Conservation (phyloP, 2,329 filamentous ascomycete species). For the Raffaelea arxii region DNA sequence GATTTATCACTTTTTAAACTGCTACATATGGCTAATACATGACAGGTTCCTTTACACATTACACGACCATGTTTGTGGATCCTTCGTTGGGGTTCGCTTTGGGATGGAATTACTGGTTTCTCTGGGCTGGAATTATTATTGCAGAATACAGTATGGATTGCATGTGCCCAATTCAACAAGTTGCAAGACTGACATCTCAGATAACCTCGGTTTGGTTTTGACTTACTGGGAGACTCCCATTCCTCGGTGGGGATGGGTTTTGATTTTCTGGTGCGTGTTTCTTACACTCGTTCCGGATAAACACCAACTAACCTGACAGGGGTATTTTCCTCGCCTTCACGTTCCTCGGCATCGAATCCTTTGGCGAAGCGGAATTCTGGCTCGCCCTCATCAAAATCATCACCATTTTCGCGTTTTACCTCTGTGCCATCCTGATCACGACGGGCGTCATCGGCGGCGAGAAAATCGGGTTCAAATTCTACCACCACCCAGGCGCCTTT, state of each 20-base stretch:
- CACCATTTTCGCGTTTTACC: constrained; percentile 20
- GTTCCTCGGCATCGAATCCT: constrained; percentile 28
- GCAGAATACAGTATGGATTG: background rate
- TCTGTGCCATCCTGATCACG: constrained; percentile 31
- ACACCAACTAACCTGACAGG: constrained; percentile 35
- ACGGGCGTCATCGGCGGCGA: constrained; percentile 31
- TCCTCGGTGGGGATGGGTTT: constrained; percentile 41
- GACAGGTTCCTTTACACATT: background rate
- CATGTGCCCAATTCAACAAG: background rate
- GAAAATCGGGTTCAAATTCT: constrained; percentile 23
- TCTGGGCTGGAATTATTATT: constrained; percentile 1
- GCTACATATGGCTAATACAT: background rate
- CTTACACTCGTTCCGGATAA: background rate
- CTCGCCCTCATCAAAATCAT: constrained; percentile 29
- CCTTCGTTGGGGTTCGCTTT: background rate
- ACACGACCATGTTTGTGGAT: background rate
- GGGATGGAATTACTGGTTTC: constrained; percentile 1
- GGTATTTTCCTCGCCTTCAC: constrained; percentile 22
- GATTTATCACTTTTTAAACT: background rate
- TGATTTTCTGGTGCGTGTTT: background rate
- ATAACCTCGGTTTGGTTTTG: constrained; percentile 25
- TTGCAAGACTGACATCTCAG: background rate
- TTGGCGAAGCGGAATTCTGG: constrained; percentile 35
- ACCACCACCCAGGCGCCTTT: constrained; percentile 43
- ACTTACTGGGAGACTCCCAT: constrained; percentile 32